Evolutionary conservation across 345 rosid species (phyloP).

Genomic region (Barbarea vulgaris): DNA sequence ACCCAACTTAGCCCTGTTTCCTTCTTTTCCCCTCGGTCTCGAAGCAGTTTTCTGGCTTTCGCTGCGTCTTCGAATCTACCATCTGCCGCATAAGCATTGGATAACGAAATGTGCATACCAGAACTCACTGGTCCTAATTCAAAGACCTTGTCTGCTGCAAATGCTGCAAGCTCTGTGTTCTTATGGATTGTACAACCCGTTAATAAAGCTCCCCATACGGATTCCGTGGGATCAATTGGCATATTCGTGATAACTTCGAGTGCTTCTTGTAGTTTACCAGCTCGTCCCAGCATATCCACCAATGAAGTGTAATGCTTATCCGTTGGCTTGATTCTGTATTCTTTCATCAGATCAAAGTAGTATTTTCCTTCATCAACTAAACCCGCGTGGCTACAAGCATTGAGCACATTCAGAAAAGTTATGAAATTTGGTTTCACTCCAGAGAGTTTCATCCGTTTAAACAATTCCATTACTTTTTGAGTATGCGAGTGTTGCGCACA

Average conservation of each 20-base stretch:
- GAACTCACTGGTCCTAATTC: conserved; percentile 70
- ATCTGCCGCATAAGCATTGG: conserved; percentile 89
- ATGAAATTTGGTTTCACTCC: conserved; percentile 81
- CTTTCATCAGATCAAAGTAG: conserved; percentile 74
- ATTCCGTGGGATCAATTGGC: conserved; percentile 76
- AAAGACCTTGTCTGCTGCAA: conserved; percentile 72
- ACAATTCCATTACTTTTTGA: conserved; percentile 52
- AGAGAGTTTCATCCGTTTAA: conserved; percentile 54
- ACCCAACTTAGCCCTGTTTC: conserved; percentile 95
- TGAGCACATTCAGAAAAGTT: conserved; percentile 69
- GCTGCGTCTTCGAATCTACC: conserved; percentile 90
- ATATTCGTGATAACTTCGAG: conserved; percentile 54
- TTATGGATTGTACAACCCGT: conserved; percentile 78
- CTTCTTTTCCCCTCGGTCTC: conserved; percentile 82
- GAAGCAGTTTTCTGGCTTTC: conserved; percentile 72
- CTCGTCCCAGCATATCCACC: conserved; percentile 82
- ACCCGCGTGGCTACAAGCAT: conserved; percentile 94
- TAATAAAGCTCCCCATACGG: conserved; percentile 86
- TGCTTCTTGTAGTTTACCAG: conserved; percentile 81
- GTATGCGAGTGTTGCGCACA: conserved; percentile 78
- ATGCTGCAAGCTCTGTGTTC: conserved; percentile 73
- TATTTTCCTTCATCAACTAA: conserved; percentile 60
- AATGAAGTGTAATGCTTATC: conserved; percentile 83
- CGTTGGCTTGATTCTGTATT: conserved; percentile 63
- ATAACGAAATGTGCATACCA: conserved; percentile 67